Evolutionary conservation across 2,329 filamentous ascomycete species (phyloP).

Genomic region (Calonectria honghensis): DNA sequence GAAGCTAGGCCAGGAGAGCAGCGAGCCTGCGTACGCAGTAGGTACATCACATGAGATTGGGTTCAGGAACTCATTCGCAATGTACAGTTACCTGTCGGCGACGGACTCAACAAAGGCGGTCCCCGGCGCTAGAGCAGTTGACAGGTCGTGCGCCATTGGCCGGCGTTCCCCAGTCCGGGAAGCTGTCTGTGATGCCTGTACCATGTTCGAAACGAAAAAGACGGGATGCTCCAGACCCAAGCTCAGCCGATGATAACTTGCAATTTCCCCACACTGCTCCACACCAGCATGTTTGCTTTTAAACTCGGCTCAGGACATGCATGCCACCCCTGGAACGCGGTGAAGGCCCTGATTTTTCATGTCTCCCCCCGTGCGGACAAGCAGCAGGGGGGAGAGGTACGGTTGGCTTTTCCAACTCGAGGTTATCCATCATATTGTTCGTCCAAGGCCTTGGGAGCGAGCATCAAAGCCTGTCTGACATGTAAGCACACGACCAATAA

Average conservation of each 20-base stretch:
- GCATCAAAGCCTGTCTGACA: neutral
- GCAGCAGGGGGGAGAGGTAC: neutral
- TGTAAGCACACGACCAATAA: neutral
- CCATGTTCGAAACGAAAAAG: conserved; percentile 13
- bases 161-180: neutral
- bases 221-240: conserved; percentile 27
- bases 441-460: neutral
- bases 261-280: conserved; percentile 25
- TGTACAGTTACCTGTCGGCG: neutral
- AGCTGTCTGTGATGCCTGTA: conserved; percentile 25
- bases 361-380: no score
- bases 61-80: neutral
- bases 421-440: neutral
- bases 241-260: conserved; percentile 26
- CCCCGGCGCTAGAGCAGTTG: conserved; percentile 17
- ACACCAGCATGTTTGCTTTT: conserved; percentile 34
- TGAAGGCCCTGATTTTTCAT: neutral
- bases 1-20: no score
- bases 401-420: neutral
- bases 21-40: neutral
- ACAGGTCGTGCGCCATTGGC: conserved; percentile 19
- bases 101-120: neutral
- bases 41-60: neutral
- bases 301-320: conserved; percentile 28
- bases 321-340: conserved; percentile 6